Evolutionary conservation across 2,329 filamentous ascomycete genomes (phyloP), one percentile per base, ranked within the genome.

Genomic region (Fusarium sp.): DNA sequence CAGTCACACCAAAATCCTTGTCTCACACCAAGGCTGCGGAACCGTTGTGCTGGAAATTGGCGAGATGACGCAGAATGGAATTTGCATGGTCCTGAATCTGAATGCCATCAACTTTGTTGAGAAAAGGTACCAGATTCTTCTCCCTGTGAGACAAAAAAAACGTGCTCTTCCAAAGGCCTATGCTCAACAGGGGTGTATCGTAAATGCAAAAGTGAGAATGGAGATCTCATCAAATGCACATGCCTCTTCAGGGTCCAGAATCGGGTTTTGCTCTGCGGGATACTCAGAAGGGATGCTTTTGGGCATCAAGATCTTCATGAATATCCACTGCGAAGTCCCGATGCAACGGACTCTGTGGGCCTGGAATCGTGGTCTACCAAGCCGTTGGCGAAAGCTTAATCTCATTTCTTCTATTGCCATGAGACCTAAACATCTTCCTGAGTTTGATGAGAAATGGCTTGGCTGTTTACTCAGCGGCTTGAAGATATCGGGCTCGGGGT

Each of bases 31-130:
- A 26, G 20, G 24, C 58, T 49, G 57, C 58, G 47, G 68, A 70
- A 68, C 71, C 71, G 38, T 20, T 21, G 50, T 47, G 68, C 56
- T 74, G 62, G 59, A 67, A 66, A 55, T 69, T 68, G 67, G 50
- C 56, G 64, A 74, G 59, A 71, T 50, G 57, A 54, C 39, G 46
- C 50, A 47, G 56, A 33, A 57, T 44, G 44, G 33, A 35, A 46
- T 49, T 57, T 57, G 26, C 56, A 56, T 31, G 16, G 39, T 43
- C 26, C 35, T 49, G 42, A 35, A 37, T 18, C 46, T n/a, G 35
- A 56, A 26, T 52, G 24, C 24, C 35, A 42, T 52, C 24, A 29
- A 31, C 29, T 26, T 9, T 26, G 26, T 6, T 26, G 26, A 26
- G 26, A 26, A 41, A 21, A 28, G 37, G 16, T 21, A 21, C 44